These are phyloP conservation scores for Cyanodermella asteris DNA, from an alignment of 2,329 filamentous ascomycete genomes.

Conservation along the genomic window DNA sequence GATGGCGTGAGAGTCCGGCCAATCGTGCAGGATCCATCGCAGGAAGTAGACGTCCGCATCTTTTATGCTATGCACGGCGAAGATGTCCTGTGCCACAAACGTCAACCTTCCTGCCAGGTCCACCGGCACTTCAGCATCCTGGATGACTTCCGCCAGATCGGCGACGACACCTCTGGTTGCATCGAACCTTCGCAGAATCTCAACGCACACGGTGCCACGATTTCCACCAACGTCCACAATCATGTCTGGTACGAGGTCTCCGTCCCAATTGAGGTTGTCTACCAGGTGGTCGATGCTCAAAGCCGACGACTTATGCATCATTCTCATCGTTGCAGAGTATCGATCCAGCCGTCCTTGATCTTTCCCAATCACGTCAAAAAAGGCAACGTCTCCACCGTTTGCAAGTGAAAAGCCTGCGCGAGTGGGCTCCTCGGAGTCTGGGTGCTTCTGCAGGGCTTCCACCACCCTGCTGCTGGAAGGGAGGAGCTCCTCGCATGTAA, in stretches of 20 bases:
- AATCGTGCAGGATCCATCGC: slow-evolving; percentile 4
- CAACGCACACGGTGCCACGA: not conserved
- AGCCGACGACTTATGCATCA: slow-evolving; percentile 1
- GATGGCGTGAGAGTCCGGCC: slow-evolving; percentile 4
- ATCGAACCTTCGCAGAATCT: slow-evolving; percentile 1
- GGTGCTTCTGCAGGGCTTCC: slow-evolving; percentile 2
- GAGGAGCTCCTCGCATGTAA: not conserved
- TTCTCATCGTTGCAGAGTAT: slow-evolving; percentile 4
- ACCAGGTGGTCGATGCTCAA: slow-evolving; percentile 2
- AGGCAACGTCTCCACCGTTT: not conserved
- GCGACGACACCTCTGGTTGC: slow-evolving; percentile 1
- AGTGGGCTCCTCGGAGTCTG: slow-evolving; percentile 1
- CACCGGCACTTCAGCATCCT: not conserved
- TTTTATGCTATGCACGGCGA: slow-evolving; percentile 4
- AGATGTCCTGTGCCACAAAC: slow-evolving; percentile 4
- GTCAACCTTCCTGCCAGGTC: slow-evolving; percentile 1
- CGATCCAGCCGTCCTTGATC: slow-evolving; percentile 2
- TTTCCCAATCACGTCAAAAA: slow-evolving; percentile 1
- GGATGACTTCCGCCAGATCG: slow-evolving; percentile 1
- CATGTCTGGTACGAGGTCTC: not conserved
- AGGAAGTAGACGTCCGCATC: slow-evolving; percentile 4
- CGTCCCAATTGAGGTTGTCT: slow-evolving; percentile 1
- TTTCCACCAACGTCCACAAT: slow-evolving; percentile 4
- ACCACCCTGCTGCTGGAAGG: not conserved
- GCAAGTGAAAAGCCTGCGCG: not conserved